Conservation (phyloP, 2,329 filamentous ascomycete species). For the Diaporthe citriasiana region DNA sequence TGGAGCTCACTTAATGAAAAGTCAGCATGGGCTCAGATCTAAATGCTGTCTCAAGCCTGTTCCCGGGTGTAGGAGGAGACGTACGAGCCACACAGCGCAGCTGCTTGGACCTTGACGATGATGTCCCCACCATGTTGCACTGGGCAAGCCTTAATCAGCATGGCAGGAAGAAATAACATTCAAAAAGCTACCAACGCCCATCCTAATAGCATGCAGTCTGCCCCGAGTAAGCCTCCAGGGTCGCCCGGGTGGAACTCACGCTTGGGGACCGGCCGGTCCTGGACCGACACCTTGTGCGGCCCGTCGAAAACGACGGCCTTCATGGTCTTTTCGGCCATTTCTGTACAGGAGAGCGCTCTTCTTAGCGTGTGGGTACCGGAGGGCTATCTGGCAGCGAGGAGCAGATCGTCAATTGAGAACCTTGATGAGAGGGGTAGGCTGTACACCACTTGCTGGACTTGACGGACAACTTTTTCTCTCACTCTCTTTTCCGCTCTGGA, state of each 20-base stretch:
- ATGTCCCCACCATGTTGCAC: conserved; percentile 80
- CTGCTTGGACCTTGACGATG: conserved; percentile 85
- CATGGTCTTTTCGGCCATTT: conserved; percentile 72
- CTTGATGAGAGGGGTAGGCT: background rate
- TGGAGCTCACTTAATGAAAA: conserved; percentile 79
- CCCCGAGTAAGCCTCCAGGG: background rate
- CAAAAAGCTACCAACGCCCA: background rate
- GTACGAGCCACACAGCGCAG: conserved; percentile 90
- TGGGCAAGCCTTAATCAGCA: conserved; percentile 48
- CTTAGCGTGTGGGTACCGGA: background rate
- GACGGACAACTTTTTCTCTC: conserved; percentile 4
- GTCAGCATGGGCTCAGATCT: background rate
- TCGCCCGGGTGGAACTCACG: conserved; percentile 53
- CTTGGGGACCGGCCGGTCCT: conserved; percentile 83
- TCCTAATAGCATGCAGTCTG: background rate
- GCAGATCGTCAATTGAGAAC: background rate
- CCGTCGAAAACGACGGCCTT: conserved; percentile 91
- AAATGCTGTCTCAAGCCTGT: background rate
- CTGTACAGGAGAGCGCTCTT: background rate
- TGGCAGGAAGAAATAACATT: conserved; percentile 43
- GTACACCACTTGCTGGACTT: background rate
- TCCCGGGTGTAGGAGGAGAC: conserved; percentile 49
- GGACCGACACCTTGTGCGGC: conserved; percentile 79
- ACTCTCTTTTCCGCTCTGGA: no score
- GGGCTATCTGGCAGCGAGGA: background rate